phyloP scores from a whole-genome alignment of 2,329 filamentous ascomycete genomes.

The Chalaropsis ovoidea region DNA sequence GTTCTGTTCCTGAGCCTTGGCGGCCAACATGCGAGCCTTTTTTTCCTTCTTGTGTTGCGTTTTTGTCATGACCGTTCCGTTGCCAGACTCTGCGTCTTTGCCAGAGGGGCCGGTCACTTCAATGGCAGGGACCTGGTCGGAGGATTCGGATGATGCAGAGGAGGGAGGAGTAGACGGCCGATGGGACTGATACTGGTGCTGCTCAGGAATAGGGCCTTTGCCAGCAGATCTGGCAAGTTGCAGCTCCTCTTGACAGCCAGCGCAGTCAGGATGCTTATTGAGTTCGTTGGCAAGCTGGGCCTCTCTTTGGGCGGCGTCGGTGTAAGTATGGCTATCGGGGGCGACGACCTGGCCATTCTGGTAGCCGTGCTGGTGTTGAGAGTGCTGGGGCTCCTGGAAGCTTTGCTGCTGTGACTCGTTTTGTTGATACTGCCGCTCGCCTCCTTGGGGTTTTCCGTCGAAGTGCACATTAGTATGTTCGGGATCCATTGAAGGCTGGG shows the following conservation, averaged over 20 bases:
- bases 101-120: slow-evolving; percentile 1
- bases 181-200: not conserved
- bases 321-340: not conserved
- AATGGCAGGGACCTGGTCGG: not conserved
- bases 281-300: not conserved
- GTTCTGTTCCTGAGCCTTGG: not conserved
- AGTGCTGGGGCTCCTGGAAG: not conserved
- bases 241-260: slow-evolving; percentile 8
- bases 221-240: not conserved
- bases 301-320: slow-evolving; percentile 29
- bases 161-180: not conserved
- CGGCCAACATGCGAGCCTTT: slow-evolving; percentile 1
- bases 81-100: not conserved
- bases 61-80: not conserved
- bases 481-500: slow-evolving; percentile 43
- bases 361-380: not conserved
- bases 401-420: not conserved
- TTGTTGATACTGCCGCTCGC: not conserved
- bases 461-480: slow-evolving; percentile 12
- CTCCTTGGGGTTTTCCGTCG: not conserved
- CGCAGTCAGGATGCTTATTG: slow-evolving; percentile 17
- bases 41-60: slow-evolving; percentile 10
- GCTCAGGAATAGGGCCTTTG: not conserved
- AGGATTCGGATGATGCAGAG: slow-evolving; percentile 4
- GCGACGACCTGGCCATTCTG: not conserved